Percentiles rank a stretch among this genome's conserved stretches.
Conservation (phyloP, 164 flowering plant genomes). For the Buxus sempervirens region DNA sequence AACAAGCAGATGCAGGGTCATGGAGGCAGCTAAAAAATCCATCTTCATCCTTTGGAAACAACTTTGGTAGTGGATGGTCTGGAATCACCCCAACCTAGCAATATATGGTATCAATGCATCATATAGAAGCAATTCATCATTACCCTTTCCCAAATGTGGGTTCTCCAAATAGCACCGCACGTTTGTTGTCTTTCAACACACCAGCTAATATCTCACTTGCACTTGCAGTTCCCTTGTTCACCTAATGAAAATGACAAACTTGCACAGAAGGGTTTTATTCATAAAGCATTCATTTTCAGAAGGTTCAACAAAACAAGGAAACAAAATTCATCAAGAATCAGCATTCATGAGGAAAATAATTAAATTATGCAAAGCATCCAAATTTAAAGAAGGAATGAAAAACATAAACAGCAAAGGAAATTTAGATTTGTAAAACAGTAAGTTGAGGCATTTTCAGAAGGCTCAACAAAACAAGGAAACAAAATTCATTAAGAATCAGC, state of each 20-base stretch:
- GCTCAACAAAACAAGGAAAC: neutral
- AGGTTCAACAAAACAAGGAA: neutral
- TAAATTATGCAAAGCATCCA: too few relatives aligned
- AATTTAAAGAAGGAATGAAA: neutral
- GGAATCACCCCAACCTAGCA: conserved; percentile 83
- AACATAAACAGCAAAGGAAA: neutral
- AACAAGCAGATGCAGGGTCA: conserved; percentile 72
- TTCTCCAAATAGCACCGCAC: conserved; percentile 87
- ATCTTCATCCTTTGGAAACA: conserved; percentile 84
- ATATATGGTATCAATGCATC: neutral
- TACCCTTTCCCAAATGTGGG: conserved; percentile 99
- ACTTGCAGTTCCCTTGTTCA: conserved; percentile 95
- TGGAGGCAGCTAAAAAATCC: conserved; percentile 75
- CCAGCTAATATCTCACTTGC: conserved; percentile 98
- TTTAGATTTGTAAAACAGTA: neutral
- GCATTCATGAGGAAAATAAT: too few relatives aligned
- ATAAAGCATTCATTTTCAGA: neutral
- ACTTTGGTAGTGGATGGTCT: conserved; percentile 77
- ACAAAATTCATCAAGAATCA: too few relatives aligned
- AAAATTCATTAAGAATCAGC: too few relatives aligned
- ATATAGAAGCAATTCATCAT: neutral
- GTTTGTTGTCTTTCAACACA: conserved; percentile 94
- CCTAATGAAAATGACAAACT: conserved; percentile 40
- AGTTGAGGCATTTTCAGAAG: neutral
- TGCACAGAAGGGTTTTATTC: neutral